A percentile compares a stretch with the other conserved stretches of the same genome.
Conservation (phyloP, 108 stramenopile species). For the Discostella stelligeroides region DNA sequence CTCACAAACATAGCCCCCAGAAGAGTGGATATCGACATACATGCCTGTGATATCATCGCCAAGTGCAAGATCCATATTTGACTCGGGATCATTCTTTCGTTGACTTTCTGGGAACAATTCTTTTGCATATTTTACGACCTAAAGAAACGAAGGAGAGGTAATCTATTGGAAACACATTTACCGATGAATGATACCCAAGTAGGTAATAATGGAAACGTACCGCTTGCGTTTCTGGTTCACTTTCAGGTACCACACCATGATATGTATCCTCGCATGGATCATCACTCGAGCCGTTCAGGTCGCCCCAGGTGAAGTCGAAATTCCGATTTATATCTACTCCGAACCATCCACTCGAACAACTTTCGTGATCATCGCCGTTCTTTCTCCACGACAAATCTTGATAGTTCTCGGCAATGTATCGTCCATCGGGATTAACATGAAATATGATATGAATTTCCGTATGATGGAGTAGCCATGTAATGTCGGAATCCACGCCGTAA, state of each 20-base stretch:
- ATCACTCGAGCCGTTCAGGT: slow-evolving; percentile 30
- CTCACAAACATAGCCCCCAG: slow-evolving; percentile 37
- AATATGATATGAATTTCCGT: slow-evolving; percentile 57
- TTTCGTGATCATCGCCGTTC: slow-evolving; percentile 37
- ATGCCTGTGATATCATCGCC: slow-evolving; percentile 44
- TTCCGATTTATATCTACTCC: slow-evolving; percentile 73
- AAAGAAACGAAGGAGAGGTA: neutral
- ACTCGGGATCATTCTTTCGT: slow-evolving; percentile 34
- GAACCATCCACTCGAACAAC: slow-evolving; percentile 4
- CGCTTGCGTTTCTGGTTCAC: slow-evolving; percentile 62
- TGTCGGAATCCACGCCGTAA: slow-evolving; percentile 45
- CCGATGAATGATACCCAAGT: too few species aligned
- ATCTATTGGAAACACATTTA: too few species aligned
- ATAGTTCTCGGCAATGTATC: slow-evolving; percentile 46
- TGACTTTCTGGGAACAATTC: slow-evolving; percentile 49
- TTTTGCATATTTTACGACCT: slow-evolving; percentile 45
- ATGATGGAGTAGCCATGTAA: slow-evolving; percentile 46
- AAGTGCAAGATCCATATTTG: slow-evolving; percentile 17
- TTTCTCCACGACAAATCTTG: slow-evolving; percentile 39
- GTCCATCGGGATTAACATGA: slow-evolving; percentile 66
- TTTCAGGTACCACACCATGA: slow-evolving; percentile 38
- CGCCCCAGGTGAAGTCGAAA: slow-evolving; percentile 63
- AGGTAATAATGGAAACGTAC: too few species aligned
- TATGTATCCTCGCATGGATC: slow-evolving; percentile 44
- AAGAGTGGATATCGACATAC: slow-evolving; percentile 59